These are phyloP conservation scores for Ustilago tritici DNA, from an alignment of 1,284 basidiomycete species.

Conservation along the genomic window DNA sequence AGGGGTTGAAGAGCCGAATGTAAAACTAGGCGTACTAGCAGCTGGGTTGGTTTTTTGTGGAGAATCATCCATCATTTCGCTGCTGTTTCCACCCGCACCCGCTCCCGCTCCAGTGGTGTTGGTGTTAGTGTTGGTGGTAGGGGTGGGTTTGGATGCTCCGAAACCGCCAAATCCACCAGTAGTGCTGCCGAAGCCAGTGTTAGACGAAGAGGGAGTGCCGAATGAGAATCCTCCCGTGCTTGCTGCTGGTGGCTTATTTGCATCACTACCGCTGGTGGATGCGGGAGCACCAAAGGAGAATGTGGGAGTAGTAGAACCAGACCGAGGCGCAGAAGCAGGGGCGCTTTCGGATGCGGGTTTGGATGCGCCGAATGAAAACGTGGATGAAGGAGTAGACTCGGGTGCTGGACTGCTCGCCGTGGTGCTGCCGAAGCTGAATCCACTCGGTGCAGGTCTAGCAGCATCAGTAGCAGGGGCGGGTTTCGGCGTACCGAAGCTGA, in stretches of 20 bases:
- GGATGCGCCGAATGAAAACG: conserved; percentile 28
- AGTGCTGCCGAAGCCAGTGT: conserved; percentile 11
- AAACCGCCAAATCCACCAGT: background rate
- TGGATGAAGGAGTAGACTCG: conserved; percentile 11
- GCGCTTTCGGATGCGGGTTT: conserved; percentile 7
- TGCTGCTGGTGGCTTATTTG: conserved; percentile 17
- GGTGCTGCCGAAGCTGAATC: conserved; percentile 36
- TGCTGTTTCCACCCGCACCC: background rate
- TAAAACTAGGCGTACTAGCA: conserved; percentile 16
- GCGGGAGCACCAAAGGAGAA: conserved; percentile 25
- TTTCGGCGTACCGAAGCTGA: conserved; percentile 36
- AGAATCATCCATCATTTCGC: conserved; percentile 55
- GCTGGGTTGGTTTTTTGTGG: conserved; percentile 14
- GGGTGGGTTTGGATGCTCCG: background rate
- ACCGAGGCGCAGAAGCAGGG: background rate
- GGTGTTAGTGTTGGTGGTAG: background rate
- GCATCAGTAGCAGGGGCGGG: conserved; percentile 9
- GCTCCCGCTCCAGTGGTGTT: background rate
- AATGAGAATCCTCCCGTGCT: conserved; percentile 23
- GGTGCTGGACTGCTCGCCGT: conserved; percentile 17
- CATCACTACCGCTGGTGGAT: background rate
- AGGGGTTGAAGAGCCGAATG: conserved; percentile 33
- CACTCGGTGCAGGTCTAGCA: conserved; percentile 19
- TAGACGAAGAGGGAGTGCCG: conserved; percentile 9
- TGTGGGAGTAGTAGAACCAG: conserved; percentile 20